Evolutionary conservation across 2,329 filamentous ascomycete genomes (phyloP).

Genomic region (Drechslerella stenobrocha): DNA sequence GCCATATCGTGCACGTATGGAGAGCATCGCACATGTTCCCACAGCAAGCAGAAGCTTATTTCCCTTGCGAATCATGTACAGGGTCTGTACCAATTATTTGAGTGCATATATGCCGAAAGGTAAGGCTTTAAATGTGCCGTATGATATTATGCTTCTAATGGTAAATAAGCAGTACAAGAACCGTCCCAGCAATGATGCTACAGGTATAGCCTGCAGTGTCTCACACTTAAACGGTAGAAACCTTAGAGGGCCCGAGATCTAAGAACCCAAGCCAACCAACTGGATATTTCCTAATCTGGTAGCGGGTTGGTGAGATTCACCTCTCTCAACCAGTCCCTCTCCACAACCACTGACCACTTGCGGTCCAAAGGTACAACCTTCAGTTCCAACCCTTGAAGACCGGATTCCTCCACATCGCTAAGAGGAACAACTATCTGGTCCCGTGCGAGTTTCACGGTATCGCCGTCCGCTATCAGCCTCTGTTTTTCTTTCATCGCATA

Average conservation of each 20-base stretch:
- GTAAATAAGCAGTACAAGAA: no score
- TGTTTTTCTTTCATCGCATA: slow-evolving; percentile 39
- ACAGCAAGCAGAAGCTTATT: no score
- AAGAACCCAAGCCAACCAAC: not conserved
- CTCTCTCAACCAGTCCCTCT: slow-evolving; percentile 32
- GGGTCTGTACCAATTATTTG: no score
- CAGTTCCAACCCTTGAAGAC: not conserved
- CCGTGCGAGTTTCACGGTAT: slow-evolving; percentile 22
- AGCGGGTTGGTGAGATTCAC: slow-evolving; percentile 32
- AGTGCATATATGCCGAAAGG: no score
- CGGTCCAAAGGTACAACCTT: slow-evolving; percentile 29
- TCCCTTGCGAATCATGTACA: no score
- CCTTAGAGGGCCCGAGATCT: not conserved
- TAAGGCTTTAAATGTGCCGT: no score
- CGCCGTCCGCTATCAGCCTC: slow-evolving; percentile 29
- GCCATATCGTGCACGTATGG: no score
- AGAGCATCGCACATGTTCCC: no score
- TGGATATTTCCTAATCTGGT: not conserved
- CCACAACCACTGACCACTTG: slow-evolving; percentile 25
- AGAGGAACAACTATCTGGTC: slow-evolving; percentile 37
- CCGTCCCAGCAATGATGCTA: no score
- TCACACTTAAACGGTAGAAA: no score
- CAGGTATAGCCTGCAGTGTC: no score
- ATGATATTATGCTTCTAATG: no score
- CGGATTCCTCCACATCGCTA: slow-evolving; percentile 13